Evolutionary conservation across 345 rosid species (phyloP), one percentile per base, ranked within the genome.

Genomic region (Acer campestre): DNA sequence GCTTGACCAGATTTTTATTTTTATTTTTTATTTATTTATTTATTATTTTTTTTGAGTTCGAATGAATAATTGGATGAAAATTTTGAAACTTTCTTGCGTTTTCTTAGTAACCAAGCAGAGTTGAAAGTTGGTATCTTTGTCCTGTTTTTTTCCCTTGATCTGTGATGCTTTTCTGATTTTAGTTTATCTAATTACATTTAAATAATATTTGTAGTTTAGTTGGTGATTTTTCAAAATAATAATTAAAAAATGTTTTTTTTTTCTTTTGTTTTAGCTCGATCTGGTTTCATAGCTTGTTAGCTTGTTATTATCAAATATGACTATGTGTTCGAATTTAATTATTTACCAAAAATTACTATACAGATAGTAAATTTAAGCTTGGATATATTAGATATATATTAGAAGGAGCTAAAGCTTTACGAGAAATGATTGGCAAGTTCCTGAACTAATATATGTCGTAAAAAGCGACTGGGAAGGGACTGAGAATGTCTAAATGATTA

Each of bases 1-100:
- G 16, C 61, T 51, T 69, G 59, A 53, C 76, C 55, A 0, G 55
- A 63, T 22, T 22, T 17, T 42, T 76, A n/a, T n/a, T n/a, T n/a
- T n/a, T n/a, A n/a, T n/a, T 23, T 42, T 20, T 23, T 3, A 4
- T 63, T 6, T 7, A 7, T n/a, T n/a, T n/a, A n/a, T 25, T 25
- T 25, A 25, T 25, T 25, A n/a, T 25, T 25, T 25, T 25, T 25
- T 25, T 25, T 25, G 1, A 17, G 35, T 13, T 3, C 14, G 3
- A 27, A 40, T 6, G 31, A 13, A 16, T 63, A 25, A n/a, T 51
- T 29, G 12, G 44, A 20, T 49, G 14, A 46, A 44, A n/a, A 18
- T 10, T 42, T 71, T 38, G 46, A 63, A 18, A 44, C 35, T 76
- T 59, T 27, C 55, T 35, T 77, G 10, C 49, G 58, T 61, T 69